phyloP scores from a whole-genome alignment of 1,284 basidiomycete genomes.

The Garcileccinum viscosum region DNA sequence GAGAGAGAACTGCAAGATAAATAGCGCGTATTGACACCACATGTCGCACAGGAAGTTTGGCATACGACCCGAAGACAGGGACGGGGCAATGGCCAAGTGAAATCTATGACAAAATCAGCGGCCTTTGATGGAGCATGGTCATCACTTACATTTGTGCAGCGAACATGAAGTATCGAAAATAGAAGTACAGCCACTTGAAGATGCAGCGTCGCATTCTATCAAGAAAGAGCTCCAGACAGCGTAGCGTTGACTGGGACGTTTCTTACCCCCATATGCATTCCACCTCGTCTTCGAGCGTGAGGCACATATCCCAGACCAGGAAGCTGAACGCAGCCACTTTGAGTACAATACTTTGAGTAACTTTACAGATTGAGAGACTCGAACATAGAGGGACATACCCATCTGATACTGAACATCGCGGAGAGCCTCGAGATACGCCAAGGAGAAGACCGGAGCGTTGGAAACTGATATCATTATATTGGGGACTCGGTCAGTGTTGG shows the following conservation, averaged over 20 bases:
- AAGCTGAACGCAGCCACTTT: conserved; percentile 27
- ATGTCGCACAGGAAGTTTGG: conserved; percentile 12
- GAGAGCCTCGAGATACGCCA: conserved; percentile 10
- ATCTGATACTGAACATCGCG: conserved; percentile 16
- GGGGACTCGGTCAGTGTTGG: neutral
- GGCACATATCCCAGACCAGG: conserved; percentile 22
- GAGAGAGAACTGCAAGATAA: conserved; percentile 7
- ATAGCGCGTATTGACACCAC: conserved; percentile 23
- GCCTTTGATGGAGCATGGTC: neutral
- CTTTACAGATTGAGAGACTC: neutral
- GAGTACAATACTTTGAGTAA: neutral
- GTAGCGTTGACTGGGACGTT: neutral
- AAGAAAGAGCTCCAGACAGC: neutral
- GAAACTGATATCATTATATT: conserved; percentile 13
- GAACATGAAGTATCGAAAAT: conserved; percentile 23
- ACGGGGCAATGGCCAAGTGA: conserved; percentile 13
- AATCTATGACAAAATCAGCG: conserved; percentile 15
- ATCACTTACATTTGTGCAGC: conserved; percentile 21
- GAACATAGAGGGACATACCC: conserved; percentile 9
- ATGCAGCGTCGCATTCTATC: conserved; percentile 20
- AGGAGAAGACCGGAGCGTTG: conserved; percentile 7
- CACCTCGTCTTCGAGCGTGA: conserved; percentile 21
- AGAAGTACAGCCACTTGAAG: conserved; percentile 33
- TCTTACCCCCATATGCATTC: conserved; percentile 33
- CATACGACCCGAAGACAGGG: conserved; percentile 19